phyloP scores from a whole-genome alignment of 2,329 filamentous ascomycete species.

The Arthrobotrys sinensis region DNA sequence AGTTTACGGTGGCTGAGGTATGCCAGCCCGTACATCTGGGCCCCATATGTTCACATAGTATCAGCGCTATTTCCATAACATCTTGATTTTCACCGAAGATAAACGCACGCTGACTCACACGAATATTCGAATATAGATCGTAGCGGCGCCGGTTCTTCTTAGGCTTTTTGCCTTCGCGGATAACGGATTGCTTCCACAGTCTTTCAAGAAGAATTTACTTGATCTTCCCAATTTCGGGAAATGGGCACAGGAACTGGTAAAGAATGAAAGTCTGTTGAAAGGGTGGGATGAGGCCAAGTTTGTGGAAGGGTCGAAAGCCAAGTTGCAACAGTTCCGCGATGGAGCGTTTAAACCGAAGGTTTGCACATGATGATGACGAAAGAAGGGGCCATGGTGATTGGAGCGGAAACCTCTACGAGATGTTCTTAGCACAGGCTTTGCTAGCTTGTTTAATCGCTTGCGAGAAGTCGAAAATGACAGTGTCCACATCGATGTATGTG shows the following conservation, averaged over 20 bases:
- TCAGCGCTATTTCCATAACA: background rate
- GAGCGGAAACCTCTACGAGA: background rate
- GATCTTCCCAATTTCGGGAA: conserved; percentile 76
- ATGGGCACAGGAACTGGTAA: conserved; percentile 76
- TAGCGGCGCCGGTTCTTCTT: conserved; percentile 77
- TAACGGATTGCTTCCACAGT: conserved; percentile 71
- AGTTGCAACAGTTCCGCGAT: conserved; percentile 65
- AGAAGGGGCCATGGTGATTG: background rate
- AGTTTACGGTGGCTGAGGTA: conserved; percentile 82
- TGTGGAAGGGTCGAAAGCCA: conserved; percentile 69
- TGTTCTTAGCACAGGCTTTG: background rate
- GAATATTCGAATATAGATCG: conserved; percentile 69
- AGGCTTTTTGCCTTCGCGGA: conserved; percentile 73
- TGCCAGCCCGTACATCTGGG: background rate
- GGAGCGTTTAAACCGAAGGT: conserved; percentile 10
- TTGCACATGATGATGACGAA: background rate
- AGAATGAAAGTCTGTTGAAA: conserved; percentile 77
- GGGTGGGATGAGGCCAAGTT: conserved; percentile 74
- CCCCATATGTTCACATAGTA: background rate
- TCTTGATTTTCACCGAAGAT: background rate
- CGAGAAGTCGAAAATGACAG: too few relatives aligned
- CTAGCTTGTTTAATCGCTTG: background rate
- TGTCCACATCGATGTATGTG: too few relatives aligned
- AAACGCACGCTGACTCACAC: background rate
- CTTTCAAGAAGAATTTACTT: conserved; percentile 70